Evolutionary conservation across 2,329 filamentous ascomycete species (phyloP).

Genomic region (Colletotrichum sp.): DNA sequence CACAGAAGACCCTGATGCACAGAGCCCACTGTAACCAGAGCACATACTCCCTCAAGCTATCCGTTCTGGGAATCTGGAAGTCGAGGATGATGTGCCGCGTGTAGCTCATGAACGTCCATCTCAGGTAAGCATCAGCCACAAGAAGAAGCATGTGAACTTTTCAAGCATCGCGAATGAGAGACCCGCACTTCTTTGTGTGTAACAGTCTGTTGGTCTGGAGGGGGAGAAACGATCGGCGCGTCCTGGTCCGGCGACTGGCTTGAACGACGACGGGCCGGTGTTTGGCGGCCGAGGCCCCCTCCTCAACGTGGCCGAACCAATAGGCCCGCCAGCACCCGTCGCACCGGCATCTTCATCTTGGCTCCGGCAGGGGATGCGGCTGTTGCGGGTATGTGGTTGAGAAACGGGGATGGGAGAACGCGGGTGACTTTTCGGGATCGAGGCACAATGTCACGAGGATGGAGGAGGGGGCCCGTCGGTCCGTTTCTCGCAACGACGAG

Average conservation of each 20-base stretch:
- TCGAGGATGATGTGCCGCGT: neutral
- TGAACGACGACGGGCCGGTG: neutral
- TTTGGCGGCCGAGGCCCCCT: neutral
- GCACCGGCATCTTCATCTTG: neutral
- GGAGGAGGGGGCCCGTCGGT: neutral
- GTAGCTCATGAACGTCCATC: neutral
- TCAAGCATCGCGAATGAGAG: neutral
- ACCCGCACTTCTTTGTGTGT: neutral
- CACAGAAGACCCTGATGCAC: slow-evolving; percentile 19
- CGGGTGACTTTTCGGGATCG: neutral
- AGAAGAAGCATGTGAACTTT: neutral
- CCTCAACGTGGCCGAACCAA: neutral
- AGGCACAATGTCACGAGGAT: slow-evolving; percentile 1
- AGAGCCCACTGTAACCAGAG: neutral
- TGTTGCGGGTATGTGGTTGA: neutral
- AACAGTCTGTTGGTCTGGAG: neutral
- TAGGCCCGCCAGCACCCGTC: neutral
- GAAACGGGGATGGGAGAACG: neutral
- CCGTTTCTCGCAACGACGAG: neutral
- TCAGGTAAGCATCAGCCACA: slow-evolving; percentile 13
- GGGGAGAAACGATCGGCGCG: neutral
- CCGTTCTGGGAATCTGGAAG: neutral
- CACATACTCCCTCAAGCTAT: neutral
- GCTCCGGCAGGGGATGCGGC: slow-evolving; percentile 3
- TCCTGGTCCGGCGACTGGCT: neutral